Base-by-base conservation (phyloP, 2,329 filamentous ascomycete species). In the Colletotrichum euphorbiae region DNA sequence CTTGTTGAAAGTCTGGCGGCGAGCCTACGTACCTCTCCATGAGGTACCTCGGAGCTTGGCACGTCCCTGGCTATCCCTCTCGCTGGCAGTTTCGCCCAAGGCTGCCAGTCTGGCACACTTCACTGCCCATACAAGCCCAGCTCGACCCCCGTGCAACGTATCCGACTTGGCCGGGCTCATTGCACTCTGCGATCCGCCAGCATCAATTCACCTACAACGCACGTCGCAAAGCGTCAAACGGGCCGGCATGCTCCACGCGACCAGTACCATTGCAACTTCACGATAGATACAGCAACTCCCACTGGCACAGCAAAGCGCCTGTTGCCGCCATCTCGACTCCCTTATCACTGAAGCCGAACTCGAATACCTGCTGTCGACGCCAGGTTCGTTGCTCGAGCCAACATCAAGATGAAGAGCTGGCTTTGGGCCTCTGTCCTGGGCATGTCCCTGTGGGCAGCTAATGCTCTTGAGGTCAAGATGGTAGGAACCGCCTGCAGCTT, bases 381-480 rank as follows among this genome's bases (percentile, higher is more conserved):
- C 17, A 36, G 6, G 48, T 33, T 28, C 15, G 9, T 46, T 13
- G 48, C 59, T 17, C 21, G 19, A 46, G 7, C 33, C 51, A 40
- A 42, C 15, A 31, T 48, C 74, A 82, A 69, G 59, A 90, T 90
- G 88, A 87, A 83, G 81, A 80, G 81, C 73, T 85, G 85, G 79
- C 73, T 82, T 72, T 83, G 83, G 73, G 77, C 82, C 63, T 76
- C 87, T 71, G 74, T 83, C 69, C 76, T 90, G 80, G 84, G 82
- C 74, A 75, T 87, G 81, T 87, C 84, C 75, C 72, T 84, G 60
- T 83, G 84, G 83, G 83, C 85, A 65, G 84, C 81, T 71, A 78
- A 79, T 69, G 88, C 87, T 28, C 78, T 90, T 74, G 89, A 91
- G 76, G 81, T 89, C 70, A 78, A 79, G 72, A 80, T 91, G 77